Percentiles rank a stretch among this genome's conserved stretches.
phyloP scores from a whole-genome alignment of 768 basidiomycete genomes.

The Amanita rubescens region DNA sequence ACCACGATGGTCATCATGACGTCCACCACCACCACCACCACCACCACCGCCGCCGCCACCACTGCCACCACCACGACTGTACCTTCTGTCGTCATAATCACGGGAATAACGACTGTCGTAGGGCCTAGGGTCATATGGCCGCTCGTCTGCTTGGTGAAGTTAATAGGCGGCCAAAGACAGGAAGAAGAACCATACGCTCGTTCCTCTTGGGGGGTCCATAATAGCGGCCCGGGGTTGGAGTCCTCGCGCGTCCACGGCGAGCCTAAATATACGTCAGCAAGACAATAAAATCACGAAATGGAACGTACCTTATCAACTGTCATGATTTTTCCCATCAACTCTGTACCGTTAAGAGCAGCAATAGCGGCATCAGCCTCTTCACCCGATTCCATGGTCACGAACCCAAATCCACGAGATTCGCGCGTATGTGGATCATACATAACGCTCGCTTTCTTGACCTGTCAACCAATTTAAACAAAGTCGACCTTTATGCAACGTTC shows the following conservation, averaged over 20 bases:
- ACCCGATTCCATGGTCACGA: constrained; percentile 61
- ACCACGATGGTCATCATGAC: constrained; percentile 33
- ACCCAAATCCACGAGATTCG: constrained; percentile 68
- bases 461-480: not conserved
- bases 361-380: constrained; percentile 94
- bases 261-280: constrained; percentile 40
- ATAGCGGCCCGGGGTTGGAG: constrained; percentile 93
- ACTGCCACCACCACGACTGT: too few relatives aligned
- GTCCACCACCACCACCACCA: constrained; percentile 44
- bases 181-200: constrained; percentile 39
- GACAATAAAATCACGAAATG: not conserved
- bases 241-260: constrained; percentile 81
- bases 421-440: constrained; percentile 69
- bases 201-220: constrained; percentile 85
- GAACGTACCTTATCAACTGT: constrained; percentile 77
- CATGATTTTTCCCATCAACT: constrained; percentile 80
- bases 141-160: constrained; percentile 42
- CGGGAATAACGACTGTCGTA: constrained; percentile 84
- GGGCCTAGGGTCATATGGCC: constrained; percentile 87
- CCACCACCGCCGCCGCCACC: constrained; percentile 38
- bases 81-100: constrained; percentile 51
- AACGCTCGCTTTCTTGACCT: constrained; percentile 70
- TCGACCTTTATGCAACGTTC: not conserved
- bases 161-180: constrained; percentile 1
- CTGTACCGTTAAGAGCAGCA: constrained; percentile 73